Evolutionary conservation across 495 filamentous ascomycete species (phyloP), one percentile per base, ranked within the genome.

Genomic region (Neurospora sp.): DNA sequence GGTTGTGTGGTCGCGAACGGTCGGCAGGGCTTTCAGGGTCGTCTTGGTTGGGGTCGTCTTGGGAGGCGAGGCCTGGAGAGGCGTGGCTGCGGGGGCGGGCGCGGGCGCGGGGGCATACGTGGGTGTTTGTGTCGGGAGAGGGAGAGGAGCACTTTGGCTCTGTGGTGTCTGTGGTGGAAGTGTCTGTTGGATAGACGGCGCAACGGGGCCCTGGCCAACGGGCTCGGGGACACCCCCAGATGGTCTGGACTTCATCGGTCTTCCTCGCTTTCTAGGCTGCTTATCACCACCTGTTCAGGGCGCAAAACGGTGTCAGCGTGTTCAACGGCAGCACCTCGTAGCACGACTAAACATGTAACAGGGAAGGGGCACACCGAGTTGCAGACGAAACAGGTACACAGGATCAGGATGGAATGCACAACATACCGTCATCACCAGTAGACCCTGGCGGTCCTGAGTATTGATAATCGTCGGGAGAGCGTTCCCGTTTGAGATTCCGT

Each of bases 1-100:
- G 5, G 96, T 98, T 11, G 96, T 99, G 79, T 99, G 96, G 79
- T 99, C 96, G 74, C 96, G 85, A 14, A 98, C 96, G 16, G 96
- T 98, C 31, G 96, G 96, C 27, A 99, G 86, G 0, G 96, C 96
- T 83, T 99, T 99, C 75, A 99, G 85, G 11, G 95, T 91, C 31
- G 90, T 84, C 82, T 98, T 98, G 20, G 93, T 91, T n/a, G 96
- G 93, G 1, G 94, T 94, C 1, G 90, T 85, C 83, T 94, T 97
- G 38, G 92, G 88, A 10, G 92, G 91, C 48, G 96, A 96, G 18
- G 89, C 85, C 74, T 94, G 91, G 48, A 88, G 86, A 20, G 93
- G 91, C 79, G 81, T 77, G 72, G 84, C 86, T 73, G 74, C 80
- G 66, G 83, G 80, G 23, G 80, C 76, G 41, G 91, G 92, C 23